Evolutionary conservation across 1,284 basidiomycete genomes (phyloP), one percentile per base, ranked within the genome.

Genomic region (Serendipita sp.): DNA sequence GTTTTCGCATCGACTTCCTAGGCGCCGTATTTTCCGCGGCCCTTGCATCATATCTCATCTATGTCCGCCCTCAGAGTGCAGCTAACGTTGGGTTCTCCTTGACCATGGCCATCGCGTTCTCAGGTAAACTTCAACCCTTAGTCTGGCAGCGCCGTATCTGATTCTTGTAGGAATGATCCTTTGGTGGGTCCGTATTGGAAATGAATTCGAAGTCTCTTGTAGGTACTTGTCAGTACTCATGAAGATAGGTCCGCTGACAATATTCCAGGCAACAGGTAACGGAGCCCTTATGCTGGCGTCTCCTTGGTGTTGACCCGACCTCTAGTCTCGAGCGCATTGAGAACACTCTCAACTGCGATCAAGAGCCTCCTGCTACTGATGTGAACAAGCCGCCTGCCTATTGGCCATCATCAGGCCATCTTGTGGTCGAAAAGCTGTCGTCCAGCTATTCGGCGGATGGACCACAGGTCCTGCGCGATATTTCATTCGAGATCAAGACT

Each of bases 381-480:
- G 69, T 71, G 12, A 81, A 82, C 4, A 73, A 77, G 49, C 87
- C 88, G 34, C 85, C 88, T 2, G 88, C 88, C 0, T 82, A 85
- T 65, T 91, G 88, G 88, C 88, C 88, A 0, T 78, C 84, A 0
- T 85, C 82, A 44, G 88, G 88, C 3, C 76, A 81, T 42, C 74
- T 91, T 35, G 71, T 74, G 2, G 83, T 88, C 0, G 81, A 88
- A 66, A 77, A 78, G n/a, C 72, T 85, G 8, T 80, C 76, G 12
- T 82, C 83, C 32, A 75, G 77, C 30, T 86, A 85, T 67, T 79
- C 82, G 2, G 64, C 62, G 32, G 79, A 74, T 62, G 77, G 77
- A 10, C 82, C 71, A 66, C 76, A 69, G 67, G 81, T 85, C 0
- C 73, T 87, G 22, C 77, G 83, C 62, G 71, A 79, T 60, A 68